Evolutionary conservation across 106 monocot genomes (phyloP).

Genomic region (Hemerocallis citrina): DNA sequence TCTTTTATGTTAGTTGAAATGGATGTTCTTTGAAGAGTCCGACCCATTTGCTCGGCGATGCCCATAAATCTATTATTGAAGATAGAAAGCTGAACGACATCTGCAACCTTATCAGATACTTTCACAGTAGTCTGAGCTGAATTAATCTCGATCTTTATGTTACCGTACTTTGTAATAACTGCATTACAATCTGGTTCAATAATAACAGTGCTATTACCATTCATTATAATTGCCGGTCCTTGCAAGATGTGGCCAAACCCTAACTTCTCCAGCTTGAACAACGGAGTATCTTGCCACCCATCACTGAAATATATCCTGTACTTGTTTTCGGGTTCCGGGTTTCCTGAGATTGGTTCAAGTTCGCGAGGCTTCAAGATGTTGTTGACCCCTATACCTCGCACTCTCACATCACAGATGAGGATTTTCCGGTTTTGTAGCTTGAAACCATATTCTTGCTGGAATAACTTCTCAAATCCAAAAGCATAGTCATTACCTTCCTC

Average conservation of each 20-base stretch:
- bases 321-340: slow-evolving; percentile 30
- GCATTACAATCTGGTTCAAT: slow-evolving; percentile 75
- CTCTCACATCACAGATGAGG: slow-evolving; percentile 84
- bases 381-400: slow-evolving; percentile 74
- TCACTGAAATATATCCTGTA: slow-evolving; percentile 68
- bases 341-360: slow-evolving; percentile 17
- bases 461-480: slow-evolving; percentile 57
- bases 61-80: slow-evolving; percentile 99
- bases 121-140: slow-evolving; percentile 21
- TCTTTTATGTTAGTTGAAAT: slow-evolving; percentile 98
- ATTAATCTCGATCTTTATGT: slow-evolving; percentile 63
- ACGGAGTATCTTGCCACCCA: slow-evolving; percentile 74
- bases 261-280: slow-evolving; percentile 71
- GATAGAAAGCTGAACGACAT: slow-evolving; percentile 92
- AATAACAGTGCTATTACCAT: slow-evolving; percentile 93
- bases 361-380: slow-evolving; percentile 70
- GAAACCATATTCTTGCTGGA: slow-evolving; percentile 91
- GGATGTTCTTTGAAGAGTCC: slow-evolving; percentile 90
- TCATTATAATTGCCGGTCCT: slow-evolving; percentile 89
- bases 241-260: slow-evolving; percentile 52
- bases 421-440: slow-evolving; percentile 72
- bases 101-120: slow-evolving; percentile 41
- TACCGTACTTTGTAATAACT: slow-evolving; percentile 78
- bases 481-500: slow-evolving; percentile 49
- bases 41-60: slow-evolving; percentile 98